phyloP scores from a whole-genome alignment of 306 rosid genomes.

The Myrica gale region DNA sequence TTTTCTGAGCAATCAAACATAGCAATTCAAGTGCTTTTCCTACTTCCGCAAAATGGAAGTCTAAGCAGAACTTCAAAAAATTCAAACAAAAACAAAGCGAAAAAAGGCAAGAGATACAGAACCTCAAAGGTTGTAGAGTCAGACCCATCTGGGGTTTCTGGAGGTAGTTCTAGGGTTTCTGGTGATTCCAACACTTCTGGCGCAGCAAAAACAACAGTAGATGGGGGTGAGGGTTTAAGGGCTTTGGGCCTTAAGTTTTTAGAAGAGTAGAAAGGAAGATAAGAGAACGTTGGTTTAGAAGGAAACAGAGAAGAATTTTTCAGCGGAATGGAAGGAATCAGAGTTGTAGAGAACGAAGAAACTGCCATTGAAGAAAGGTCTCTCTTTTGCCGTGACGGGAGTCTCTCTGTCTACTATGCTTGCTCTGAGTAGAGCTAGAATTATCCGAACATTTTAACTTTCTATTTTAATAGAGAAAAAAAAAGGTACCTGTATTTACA shows the following conservation, averaged over 20 bases:
- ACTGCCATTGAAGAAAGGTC: constrained; percentile 58
- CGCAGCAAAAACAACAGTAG: constrained; percentile 58
- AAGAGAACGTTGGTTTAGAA: constrained; percentile 37
- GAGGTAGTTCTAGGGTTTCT: constrained; percentile 40
- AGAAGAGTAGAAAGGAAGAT: constrained; percentile 32
- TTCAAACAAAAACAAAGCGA: constrained; percentile 2
- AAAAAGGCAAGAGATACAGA: constrained; percentile 16
- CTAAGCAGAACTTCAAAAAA: background rate
- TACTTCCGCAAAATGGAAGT: background rate
- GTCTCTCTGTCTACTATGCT: no score
- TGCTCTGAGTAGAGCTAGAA: constrained; percentile 6
- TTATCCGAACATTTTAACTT: constrained; percentile 40
- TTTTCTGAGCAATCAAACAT: background rate
- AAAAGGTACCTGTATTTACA: background rate
- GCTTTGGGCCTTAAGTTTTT: constrained; percentile 38
- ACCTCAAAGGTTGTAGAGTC: constrained; percentile 44
- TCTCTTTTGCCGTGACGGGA: background rate
- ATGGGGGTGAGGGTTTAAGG: constrained; percentile 37
- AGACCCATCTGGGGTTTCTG: constrained; percentile 40
- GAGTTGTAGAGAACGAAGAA: constrained; percentile 61
- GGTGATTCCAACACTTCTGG: constrained; percentile 64
- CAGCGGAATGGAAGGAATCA: constrained; percentile 49
- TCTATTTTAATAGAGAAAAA: background rate
- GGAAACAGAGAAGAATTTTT: constrained; percentile 42
- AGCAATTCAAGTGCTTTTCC: background rate